Evolutionary conservation across 495 filamentous ascomycete genomes (phyloP), one percentile per base, ranked within the genome.

Genomic region (Penicillium pancosmium): DNA sequence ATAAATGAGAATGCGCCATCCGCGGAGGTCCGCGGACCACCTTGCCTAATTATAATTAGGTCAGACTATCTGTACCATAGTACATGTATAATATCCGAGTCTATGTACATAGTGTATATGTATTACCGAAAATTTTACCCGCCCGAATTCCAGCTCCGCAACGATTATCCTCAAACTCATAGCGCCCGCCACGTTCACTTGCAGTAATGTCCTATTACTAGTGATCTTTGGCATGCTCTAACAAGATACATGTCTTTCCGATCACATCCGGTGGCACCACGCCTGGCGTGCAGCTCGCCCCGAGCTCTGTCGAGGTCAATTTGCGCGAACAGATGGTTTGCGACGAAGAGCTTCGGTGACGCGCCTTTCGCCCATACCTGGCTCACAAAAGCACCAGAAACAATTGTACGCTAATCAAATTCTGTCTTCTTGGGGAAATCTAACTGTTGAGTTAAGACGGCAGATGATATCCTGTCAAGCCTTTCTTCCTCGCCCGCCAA

Each of bases 301-400:
- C 43, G 46, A 62, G 58, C 16, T n/a, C 23, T 12, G 15, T 19
- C 3, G 36, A 64, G 46, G 48, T 55, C 53, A 10, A 13, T 13
- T 15, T 19, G 31, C 23, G 10, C 34, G 23, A 59, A 34, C 56
- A 68, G 68, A 60, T 59, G 57, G 40, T 59, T 64, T 58, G 55
- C 56, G 53, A 67, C 69, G 15, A 65, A 66, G 54, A 64, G 35
- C 13, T 52, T 51, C 33, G 25, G 46, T n/a, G 46, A 48, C 21
- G 11, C 44, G 13, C 63, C 63, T 15, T 61, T 70, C 36, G 72
- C 73, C 13, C 74, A 62, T 49, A 77, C 75, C 34, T 78, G 73
- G 76, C 64, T 78, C 35, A 74, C 76, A 7, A 66, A 64, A 50
- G 65, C 67, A n/a, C 73, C 76, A n/a, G 60, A 68, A 48, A 57